Base-by-base conservation (phyloP, 345 rosid genomes). In the Microcos paniculata region DNA sequence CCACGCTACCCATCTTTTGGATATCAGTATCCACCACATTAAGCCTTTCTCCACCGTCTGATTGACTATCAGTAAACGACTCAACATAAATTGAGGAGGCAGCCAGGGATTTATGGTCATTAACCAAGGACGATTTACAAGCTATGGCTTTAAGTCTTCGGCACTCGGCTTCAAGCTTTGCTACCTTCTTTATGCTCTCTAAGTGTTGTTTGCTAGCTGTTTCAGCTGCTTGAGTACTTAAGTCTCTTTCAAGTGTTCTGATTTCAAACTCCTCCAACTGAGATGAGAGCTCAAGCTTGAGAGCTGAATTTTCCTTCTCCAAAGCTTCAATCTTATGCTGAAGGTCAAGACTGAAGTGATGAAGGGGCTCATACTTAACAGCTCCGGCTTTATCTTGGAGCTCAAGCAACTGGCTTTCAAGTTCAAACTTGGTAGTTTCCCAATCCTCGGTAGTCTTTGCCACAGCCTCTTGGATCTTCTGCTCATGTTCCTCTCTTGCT, bases 161-260 rank as follows among this genome's bases (percentile, higher is more conserved):
- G 62, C 99, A 95, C 77, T 95, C 96, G 28, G 98, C 97, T 79
- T 95, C 99, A 14, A 95, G 98, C 83, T 87, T 95, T 6, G 94
- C 98, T 76, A 93, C 81, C 87, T 89, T 95, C 87, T 87, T 95
- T 49, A 93, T 91, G 78, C 92, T 89, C 72, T 93, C 98, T 57
- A 95, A 78, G 81, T 89, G 88, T 76, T 91, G 96, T 82, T 87
- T 95, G 82, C 97, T 95, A 14, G 99, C 99, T 8, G 84, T 81
- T 88, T 95, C 99, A 77, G 99, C 98, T 53, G 91, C 92, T 77
- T 90, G 89, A 14, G 88, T 82, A 73, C 97, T 93, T 77, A 95
- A 86, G 80, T 95, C 98, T 66, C 91, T 86, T 83, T 95, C 98
- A 3, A 91, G 86, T 11, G 86, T 88, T 80, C 89, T 91, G 68